Evolutionary conservation across 2,329 filamentous ascomycete species (phyloP), one percentile per base, ranked within the genome.

Genomic region (Ceratocystis destructans): DNA sequence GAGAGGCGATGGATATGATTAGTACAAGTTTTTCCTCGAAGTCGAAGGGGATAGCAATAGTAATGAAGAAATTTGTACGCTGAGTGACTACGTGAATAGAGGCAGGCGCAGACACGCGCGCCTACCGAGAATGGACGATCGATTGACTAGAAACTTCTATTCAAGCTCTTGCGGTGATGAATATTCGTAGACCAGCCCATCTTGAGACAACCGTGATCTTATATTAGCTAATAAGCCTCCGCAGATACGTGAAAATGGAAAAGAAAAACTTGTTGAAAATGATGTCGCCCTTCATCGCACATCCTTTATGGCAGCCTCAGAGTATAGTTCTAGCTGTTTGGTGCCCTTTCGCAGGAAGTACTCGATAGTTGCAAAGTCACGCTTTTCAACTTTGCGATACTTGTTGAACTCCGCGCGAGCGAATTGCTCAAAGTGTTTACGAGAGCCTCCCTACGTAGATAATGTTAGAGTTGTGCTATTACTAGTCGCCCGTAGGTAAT

Each of bases 331-430:
- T 20, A 96, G 79, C 73, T 96, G 90, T 57, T 89, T 83, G 50
- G 83, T 82, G 25, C 92, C 92, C 74, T 90, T 93, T 68, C 92
- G 83, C 64, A 96, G 74, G 44, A 96, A 78, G 74, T 90, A 94
- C 75, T 96, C 92, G 67, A 96, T 87, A 5, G 90, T 87, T 17
- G 81, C 80, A 75, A 96, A 96, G 73, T 96, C 90, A 71, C 89
- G 90, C 76, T 90, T 94, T 74, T 88, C 86, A 66, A 95, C 75
- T 7, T 75, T 73, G 12, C 84, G 73, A 72, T 89, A 81, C 73
- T 87, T 88, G 48, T 85, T 79, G 73, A 99, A 97, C 73, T 96
- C 90, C 33, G 79, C 75, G 70, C 89, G 83, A 62, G 82, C 81
- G 74, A 85, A 89, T 3, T 76, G 74, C 71, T 83, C 78, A 72